These are phyloP conservation scores for Rubia tinctorum DNA, from an alignment of 305 asterid genomes.

Conservation along the genomic window DNA sequence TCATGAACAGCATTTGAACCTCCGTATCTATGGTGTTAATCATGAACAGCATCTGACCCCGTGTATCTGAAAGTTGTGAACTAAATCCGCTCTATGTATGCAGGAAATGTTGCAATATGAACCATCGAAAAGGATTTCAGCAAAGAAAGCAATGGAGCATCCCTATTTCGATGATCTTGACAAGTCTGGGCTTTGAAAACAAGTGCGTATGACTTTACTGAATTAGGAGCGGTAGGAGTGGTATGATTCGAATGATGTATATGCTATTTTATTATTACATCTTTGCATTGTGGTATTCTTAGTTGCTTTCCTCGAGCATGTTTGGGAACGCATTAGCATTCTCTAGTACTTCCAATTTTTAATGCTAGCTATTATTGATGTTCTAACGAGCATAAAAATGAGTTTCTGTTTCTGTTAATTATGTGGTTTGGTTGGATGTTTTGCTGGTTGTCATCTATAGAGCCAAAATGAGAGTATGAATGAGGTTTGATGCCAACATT, in stretches of 20 bases:
- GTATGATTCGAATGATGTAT: background rate
- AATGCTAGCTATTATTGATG: background rate
- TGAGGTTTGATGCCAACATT: background rate
- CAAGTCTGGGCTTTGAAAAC: constrained; percentile 39
- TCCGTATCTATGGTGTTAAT: background rate
- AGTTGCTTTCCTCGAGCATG: constrained; percentile 19
- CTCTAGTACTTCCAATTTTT: background rate
- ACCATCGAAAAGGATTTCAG: constrained; percentile 89
- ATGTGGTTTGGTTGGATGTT: background rate
- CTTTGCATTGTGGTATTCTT: too few relatives aligned
- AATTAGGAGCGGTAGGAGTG: background rate
- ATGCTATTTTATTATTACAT: background rate
- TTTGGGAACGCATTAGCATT: background rate
- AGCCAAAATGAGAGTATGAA: background rate
- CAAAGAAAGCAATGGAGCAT: constrained; percentile 98
- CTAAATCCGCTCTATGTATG: background rate
- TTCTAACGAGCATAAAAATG: background rate
- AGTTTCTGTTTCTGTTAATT: background rate
- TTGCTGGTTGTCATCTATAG: background rate
- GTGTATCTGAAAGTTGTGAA: background rate
- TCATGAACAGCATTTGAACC: too few relatives aligned
- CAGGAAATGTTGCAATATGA: constrained; percentile 95
- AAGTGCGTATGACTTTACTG: background rate
- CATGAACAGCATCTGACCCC: background rate
- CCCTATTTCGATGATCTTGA: constrained; percentile 86